Evolutionary conservation across 441 rosid genomes (phyloP), one percentile per base, ranked within the genome.

Genomic region (Breynia disticha): DNA sequence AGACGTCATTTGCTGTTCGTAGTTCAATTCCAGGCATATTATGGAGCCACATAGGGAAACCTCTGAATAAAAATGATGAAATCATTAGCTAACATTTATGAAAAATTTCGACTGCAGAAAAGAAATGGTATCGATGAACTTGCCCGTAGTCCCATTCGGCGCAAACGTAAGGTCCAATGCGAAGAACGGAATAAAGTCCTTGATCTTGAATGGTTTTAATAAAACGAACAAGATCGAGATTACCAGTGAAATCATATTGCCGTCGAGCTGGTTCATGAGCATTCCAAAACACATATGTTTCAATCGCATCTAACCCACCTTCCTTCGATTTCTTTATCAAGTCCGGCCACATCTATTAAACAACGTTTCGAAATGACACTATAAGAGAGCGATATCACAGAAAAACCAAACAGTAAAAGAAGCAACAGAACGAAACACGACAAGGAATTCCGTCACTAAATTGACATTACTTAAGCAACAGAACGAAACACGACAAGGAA

Each of bases 281-380:
- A 69, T 84, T 82, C 96, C 90, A 87, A 46, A 87, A 87, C 0
- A 83, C 88, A 19, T 81, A 87, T 15, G 95, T 87, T 55, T 85
- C 89, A 60, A 88, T 64, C 42, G 82, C 90, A 68, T 85, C 83
- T 38, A 87, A 37, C 1, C 95, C 96, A 52, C 90, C 96, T 44
- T 71, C 78, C 50, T 79, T 88, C 2, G 89, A 76, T 71, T 88
- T 85, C 65, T 51, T 73, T n/a, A 88, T 67, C 28, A 88, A 61
- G 44, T 74, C 82, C 44, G 70, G 79, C 95, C 95, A 88, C 95
- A 83, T 86, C 91, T 87, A 42, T 32, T 16, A 24, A 3, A 11
- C 19, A 48, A n/a, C n/a, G n/a, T n/a, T n/a, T n/a, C n/a, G n/a
- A n/a, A n/a, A n/a, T n/a, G n/a, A n/a, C n/a, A n/a, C n/a, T n/a